Evolutionary conservation across 1,284 basidiomycete species (phyloP).

Genomic region (Erythrobasidium hasegawianum): DNA sequence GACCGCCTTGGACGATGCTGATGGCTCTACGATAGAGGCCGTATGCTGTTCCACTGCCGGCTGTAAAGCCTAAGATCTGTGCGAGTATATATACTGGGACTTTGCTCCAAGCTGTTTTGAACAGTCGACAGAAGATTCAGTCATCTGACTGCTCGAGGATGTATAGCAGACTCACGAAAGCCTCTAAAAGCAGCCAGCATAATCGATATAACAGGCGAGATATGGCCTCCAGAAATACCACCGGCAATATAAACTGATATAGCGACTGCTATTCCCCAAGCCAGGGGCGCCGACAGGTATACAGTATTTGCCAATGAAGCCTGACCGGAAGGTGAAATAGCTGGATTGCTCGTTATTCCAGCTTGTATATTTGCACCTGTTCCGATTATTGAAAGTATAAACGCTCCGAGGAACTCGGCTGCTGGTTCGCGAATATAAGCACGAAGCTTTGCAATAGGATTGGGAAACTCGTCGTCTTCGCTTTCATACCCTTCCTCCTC

Average conservation of each 20-base stretch:
- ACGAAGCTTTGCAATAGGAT: conserved; percentile 33
- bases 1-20: conserved; percentile 63
- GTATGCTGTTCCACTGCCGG: conserved; percentile 65
- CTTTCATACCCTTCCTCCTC: conserved; percentile 6
- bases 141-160: neutral
- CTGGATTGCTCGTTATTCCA: neutral
- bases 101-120: conserved; percentile 59
- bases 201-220: conserved; percentile 41
- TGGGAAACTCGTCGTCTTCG: conserved; percentile 22
- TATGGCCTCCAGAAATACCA: conserved; percentile 40
- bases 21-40: conserved; percentile 66
- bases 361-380: conserved; percentile 21
- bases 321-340: conserved; percentile 2
- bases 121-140: neutral
- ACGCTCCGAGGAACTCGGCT: conserved; percentile 42
- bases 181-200: conserved; percentile 39
- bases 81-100: conserved; percentile 66
- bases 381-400: conserved; percentile 39
- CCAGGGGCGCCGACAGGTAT: conserved; percentile 9
- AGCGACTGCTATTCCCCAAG: conserved; percentile 32
- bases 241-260: conserved; percentile 10
- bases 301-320: conserved; percentile 5
- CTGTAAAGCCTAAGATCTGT: conserved; percentile 65
- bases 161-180: conserved; percentile 7
- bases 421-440: conserved; percentile 40